Base-by-base conservation (phyloP, 2,329 filamentous ascomycete genomes). In the Beauveria scarabaeidicola region DNA sequence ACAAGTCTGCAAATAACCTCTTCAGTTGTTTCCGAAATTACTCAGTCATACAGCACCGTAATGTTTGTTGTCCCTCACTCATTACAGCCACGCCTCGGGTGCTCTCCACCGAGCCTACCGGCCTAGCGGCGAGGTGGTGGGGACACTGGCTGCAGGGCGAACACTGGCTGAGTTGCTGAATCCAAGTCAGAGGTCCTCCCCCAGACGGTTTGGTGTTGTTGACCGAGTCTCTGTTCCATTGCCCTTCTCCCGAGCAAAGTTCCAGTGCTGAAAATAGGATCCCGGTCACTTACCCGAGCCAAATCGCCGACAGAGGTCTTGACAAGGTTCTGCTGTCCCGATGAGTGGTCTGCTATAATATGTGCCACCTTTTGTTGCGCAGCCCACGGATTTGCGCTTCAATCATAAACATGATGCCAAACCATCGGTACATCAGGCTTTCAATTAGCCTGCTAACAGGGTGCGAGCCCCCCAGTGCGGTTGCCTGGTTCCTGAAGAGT, bases 81-180 rank as follows among this genome's bases (percentile, higher is more conserved):
- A 32, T 32, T 36, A 27, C 52, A n/a, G 17, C 38, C 40, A 46
- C 41, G 43, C 53, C 43, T 23, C 43, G 15, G 54, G 29, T 32
- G 36, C 44, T 58, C 32, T 41, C 46, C 36, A 58, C n/a, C 56
- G 17, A 21, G 10, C 15, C 9, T n/a, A n/a, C 19, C 23, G 27
- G 40, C 48, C 27, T 52, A 58, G 47, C 40, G 19, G 15, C 32
- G 5, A 50, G 44, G 54, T 47, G 40, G 57, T 59, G 57, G 57
- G 38, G 57, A 48, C 41, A 19, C 21, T 27, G 40, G 41, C 48
- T 59, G 57, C 57, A 59, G 57, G 57, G 57, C 41, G 57, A 59
- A 59, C 48, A 59, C 46, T 59, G 56, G 56, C 56, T 58, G 10
- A 57, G 19, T 27, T 38, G 40, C 40, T 47, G 48, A 32, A 58